Evolutionary conservation across 805 yeast genomes (phyloP), one percentile per base, ranked within the genome.

Genomic region (Teunomyces aglyptinius): DNA sequence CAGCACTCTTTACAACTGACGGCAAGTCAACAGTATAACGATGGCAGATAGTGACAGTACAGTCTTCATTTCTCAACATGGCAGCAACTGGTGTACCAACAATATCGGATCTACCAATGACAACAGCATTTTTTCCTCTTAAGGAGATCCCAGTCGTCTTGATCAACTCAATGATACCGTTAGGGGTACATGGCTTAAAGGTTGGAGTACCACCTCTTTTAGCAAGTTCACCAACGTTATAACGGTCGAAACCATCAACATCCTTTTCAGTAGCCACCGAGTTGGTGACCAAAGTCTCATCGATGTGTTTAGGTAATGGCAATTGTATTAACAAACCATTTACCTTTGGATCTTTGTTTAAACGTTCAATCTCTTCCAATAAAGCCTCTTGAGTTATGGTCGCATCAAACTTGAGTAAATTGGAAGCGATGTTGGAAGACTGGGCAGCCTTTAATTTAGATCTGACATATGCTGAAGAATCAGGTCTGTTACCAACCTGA

Each of bases 61-160:
- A 86, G 61, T 91, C 89, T 48, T 77, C 80, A 49, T 85, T 81
- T 57, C 85, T 84, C 60, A 92, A 78, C 64, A 92, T 73, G 51
- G 87, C 82, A 4, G 97, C 86, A 11, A 91, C 90, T 33, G 99
- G 99, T 41, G 86, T 82, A 47, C 99, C 99, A 32, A 92, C 99
- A 57, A 92, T 92, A 63, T 94, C 97, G 16, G 96, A 87, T 63
- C 98, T 81, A 45, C 99, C 98, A 49, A 94, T 73, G 18, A 92
- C 98, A 48, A 91, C 96, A 15, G 95, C 96, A 51, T 78, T 78
- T 57, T 88, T 81, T 47, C 97, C 97, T n/a, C 79, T 64, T 48
- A 90, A 70, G 27, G 72, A 68, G 20, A 89, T 80, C 6, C 85
- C 82, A 41, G 88, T 79, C 53, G 83, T 77, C 56, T 85, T 80